Evolutionary conservation across 2,329 filamentous ascomycete genomes (phyloP), one percentile per base, ranked within the genome.

Genomic region (Monosporascus sp.): DNA sequence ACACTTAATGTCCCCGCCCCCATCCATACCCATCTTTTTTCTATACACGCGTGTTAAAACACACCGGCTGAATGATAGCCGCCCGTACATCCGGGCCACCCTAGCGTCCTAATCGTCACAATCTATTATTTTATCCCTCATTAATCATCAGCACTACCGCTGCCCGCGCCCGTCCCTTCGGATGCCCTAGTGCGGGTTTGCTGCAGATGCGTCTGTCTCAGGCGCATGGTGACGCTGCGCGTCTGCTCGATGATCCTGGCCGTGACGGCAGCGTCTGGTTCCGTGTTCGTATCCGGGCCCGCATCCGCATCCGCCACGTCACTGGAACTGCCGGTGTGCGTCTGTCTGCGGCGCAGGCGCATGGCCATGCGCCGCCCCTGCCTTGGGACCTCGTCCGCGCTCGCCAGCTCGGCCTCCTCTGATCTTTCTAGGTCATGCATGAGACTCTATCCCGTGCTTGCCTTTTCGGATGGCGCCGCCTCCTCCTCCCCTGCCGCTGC

Each of bases 371-470:
- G 41, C 37, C 49, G 55, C 17, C 50, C 53, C 37, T 50, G 58
- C 15, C 37, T 45, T 27, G 55, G 54, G 39, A 58, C 43, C 7
- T 50, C 50, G 20, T 57, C 49, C 2, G 55, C 50, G 48, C 52
- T 46, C 17, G 39, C 44, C 20, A 47, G 3, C 7, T 61, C 55
- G 47, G 50, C 18, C 24, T 57, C 52, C 50, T 58, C 58, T 39
- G 63, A 51, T 49, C 47, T 52, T 47, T 60, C 57, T 25, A 60
- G 57, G 51, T 41, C 37, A 37, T 49, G 44, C 22, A 52, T 57
- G 55, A 55, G 53, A 37, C 61, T 52, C 64, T 66, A 66, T 45
- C 59, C 63, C 55, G 57, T 53, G 57, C 54, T 53, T 27, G 46
- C 27, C 43, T 55, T 55, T 43, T 56, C 58, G 8, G 52, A 49